Percentiles rank a stretch among this genome's conserved stretches.
Evolutionary conservation across 1,284 basidiomycete genomes (phyloP).

Genomic region (Tylopilus orsonianus): DNA sequence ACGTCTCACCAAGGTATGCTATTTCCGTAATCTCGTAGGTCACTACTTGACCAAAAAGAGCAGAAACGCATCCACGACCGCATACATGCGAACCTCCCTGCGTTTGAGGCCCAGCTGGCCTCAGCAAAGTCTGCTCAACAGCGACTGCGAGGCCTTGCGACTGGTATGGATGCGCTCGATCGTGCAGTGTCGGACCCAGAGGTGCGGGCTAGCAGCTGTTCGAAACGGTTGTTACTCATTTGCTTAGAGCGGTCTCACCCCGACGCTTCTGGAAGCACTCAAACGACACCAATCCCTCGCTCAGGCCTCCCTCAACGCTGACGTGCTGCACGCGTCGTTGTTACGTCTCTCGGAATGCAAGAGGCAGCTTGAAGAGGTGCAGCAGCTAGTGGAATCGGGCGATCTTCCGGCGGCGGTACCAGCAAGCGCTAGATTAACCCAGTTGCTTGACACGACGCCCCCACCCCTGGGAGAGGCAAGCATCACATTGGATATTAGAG

Average conservation of each 20-base stretch:
- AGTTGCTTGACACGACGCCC: slow-evolving; percentile 49
- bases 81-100: slow-evolving; percentile 59
- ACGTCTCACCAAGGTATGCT: slow-evolving; percentile 58
- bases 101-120: slow-evolving; percentile 62
- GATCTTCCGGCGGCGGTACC: slow-evolving; percentile 59
- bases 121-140: slow-evolving; percentile 63
- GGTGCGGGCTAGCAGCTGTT: slow-evolving; percentile 38
- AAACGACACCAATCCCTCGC: slow-evolving; percentile 57
- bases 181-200: slow-evolving; percentile 53
- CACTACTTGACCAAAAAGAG: slow-evolving; percentile 5
- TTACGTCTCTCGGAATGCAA: slow-evolving; percentile 54
- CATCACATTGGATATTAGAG: slow-evolving; percentile 58
- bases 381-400: slow-evolving; percentile 50
- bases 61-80: slow-evolving; percentile 68
- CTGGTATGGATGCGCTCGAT: slow-evolving; percentile 52
- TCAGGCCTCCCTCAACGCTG: slow-evolving; percentile 57
- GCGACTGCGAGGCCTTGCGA: slow-evolving; percentile 51
- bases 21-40: slow-evolving; percentile 1
- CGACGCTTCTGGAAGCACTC: slow-evolving; percentile 52
- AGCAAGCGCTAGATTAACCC: slow-evolving; percentile 42
- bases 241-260: slow-evolving; percentile 63
- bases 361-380: slow-evolving; percentile 43
- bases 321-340: slow-evolving; percentile 48
- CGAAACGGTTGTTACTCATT: slow-evolving; percentile 11
- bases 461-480: slow-evolving; percentile 49